A percentile compares a stretch with the other conserved stretches of the same genome.
Evolutionary conservation across 192 early-diverging fungal genomes (phyloP).

Genomic region (Linnemannia exigua): DNA sequence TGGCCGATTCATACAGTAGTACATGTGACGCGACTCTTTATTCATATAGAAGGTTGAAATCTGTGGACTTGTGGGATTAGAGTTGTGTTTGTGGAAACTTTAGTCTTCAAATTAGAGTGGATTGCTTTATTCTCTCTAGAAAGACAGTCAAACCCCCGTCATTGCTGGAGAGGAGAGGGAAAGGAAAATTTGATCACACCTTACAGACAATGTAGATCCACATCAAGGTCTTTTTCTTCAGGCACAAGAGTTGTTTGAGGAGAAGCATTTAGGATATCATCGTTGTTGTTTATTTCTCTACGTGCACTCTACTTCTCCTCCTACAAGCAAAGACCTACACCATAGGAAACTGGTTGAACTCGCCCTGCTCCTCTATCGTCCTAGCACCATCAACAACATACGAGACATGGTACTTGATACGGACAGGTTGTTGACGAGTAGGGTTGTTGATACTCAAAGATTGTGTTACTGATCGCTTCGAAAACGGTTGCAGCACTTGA

Average conservation of each 20-base stretch:
- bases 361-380: constrained; percentile 65
- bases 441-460: constrained; percentile 60
- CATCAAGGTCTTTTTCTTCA: too few relatives aligned
- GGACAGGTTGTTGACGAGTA: constrained; percentile 58
- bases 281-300: not conserved
- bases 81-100: too few relatives aligned
- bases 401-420: constrained; percentile 64
- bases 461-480: constrained; percentile 56
- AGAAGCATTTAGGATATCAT: not conserved
- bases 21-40: not conserved
- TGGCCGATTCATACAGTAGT: constrained; percentile 56
- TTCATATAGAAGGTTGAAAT: not conserved
- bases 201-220: too few relatives aligned
- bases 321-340: not conserved
- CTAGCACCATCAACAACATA: constrained; percentile 57
- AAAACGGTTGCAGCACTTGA: constrained; percentile 49
- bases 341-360: constrained; percentile 51
- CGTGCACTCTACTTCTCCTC: too few relatives aligned
- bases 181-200: too few relatives aligned
- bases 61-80: not conserved
- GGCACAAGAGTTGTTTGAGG: too few relatives aligned
- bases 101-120: too few relatives aligned
- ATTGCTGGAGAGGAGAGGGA: too few relatives aligned
- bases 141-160: too few relatives aligned
- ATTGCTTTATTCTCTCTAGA: too few relatives aligned